Base-by-base conservation (phyloP, 495 filamentous ascomycete genomes). In the Cenococcum geophilum region DNA sequence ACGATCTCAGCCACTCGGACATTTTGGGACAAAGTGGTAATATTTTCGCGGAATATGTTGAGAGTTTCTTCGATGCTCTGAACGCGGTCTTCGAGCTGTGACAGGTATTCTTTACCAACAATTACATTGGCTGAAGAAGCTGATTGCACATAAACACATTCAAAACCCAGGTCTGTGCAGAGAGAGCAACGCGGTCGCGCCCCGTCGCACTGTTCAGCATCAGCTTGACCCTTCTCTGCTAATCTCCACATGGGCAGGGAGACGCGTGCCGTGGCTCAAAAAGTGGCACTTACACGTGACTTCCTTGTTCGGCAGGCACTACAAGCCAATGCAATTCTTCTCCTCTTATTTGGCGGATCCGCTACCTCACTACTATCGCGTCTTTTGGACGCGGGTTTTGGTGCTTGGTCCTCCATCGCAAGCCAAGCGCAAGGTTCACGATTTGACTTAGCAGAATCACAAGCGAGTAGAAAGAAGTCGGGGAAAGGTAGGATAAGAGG, bases 261-360 rank as follows among this genome's bases (percentile, higher is more conserved):
- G 36, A 16, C 2, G 27, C 27, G 27, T 2, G 27, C 27, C 27
- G 27, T 32, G 27, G 34, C 36, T 55, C 47, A 25, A 67, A 25
- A 67, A 36, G 35, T 45, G 34, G 32, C 35, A 37, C 68, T 32
- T 67, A 77, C 76, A 57, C 76, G 72, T 34, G 78, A 78, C 53
- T 80, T 80, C 18, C 78, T 71, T 8, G 67, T 70, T 42, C 78
- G 70, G 47, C 78, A 80, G 18, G 76, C 66, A 56, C 73, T 72
- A 54, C 78, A 80, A 32, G 78, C 78, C 54, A 80, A 43, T 9
- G 72, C 61, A 8, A 75, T 65, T 2, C 75, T 66, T 0, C 75
- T 72, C 3, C 75, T 67, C 58, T 77, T 77, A 34, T 43, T 62
- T 32, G 27, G 27, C 6, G 27, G 27, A 32, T 32, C 27, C 27